phyloP scores from a whole-genome alignment of 108 stramenopile genomes.

The Fragilariopsis cylindrus region DNA sequence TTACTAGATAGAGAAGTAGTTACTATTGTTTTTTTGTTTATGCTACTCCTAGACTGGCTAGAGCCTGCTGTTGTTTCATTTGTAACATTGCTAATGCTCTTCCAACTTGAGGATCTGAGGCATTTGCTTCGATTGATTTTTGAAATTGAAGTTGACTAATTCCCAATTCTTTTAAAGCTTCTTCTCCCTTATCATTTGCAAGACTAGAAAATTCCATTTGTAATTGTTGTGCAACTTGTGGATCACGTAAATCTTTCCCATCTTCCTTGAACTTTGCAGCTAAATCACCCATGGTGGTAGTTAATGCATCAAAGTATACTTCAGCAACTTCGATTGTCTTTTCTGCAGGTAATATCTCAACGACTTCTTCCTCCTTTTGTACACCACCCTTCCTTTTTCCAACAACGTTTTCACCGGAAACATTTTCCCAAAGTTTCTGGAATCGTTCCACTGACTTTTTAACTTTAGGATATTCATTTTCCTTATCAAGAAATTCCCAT shows the following conservation, averaged over 20 bases:
- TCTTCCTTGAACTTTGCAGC: conserved; percentile 55
- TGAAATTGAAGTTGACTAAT: conserved; percentile 69
- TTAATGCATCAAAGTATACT: conserved; percentile 81
- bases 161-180: conserved; percentile 58
- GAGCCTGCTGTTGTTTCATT: conserved; percentile 88
- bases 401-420: conserved; percentile 67
- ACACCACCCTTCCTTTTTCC: conserved; percentile 65
- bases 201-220: conserved; percentile 77
- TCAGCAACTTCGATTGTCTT: conserved; percentile 73
- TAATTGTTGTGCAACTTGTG: conserved; percentile 60
- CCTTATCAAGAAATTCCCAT: conserved; percentile 77
- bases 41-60: conserved; percentile 65
- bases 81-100: conserved; percentile 82
- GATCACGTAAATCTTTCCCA: conserved; percentile 71
- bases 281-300: conserved; percentile 64
- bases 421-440: conserved; percentile 87
- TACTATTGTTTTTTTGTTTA: no score
- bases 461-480: conserved; percentile 68
- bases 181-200: conserved; percentile 83
- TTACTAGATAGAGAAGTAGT: no score
- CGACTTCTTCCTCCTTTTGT: conserved; percentile 24
- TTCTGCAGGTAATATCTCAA: conserved; percentile 56
- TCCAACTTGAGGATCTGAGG: conserved; percentile 73
- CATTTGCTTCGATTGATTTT: conserved; percentile 71
- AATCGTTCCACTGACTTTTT: conserved; percentile 80